These are phyloP conservation scores for Pezizomycotina sp. DNA, from an alignment of 2,329 filamentous ascomycete genomes.

Conservation along the genomic window DNA sequence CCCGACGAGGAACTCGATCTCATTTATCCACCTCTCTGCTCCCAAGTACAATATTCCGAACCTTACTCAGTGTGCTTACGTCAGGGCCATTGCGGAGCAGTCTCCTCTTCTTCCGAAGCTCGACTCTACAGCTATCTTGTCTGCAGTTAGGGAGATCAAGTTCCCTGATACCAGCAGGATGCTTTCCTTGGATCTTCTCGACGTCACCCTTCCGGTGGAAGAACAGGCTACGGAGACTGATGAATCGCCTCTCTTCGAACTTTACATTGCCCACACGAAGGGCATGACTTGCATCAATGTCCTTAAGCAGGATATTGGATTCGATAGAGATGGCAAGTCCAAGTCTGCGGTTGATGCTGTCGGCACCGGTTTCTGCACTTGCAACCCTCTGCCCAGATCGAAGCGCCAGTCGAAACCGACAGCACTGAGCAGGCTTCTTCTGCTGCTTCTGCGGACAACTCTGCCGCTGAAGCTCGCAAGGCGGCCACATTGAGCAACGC, in stretches of 20 bases:
- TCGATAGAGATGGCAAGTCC: slow-evolving; percentile 80
- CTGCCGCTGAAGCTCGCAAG: slow-evolving; percentile 21
- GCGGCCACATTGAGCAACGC: slow-evolving; percentile 24
- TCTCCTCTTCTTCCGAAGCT: slow-evolving; percentile 62
- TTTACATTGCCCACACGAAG: slow-evolving; percentile 95
- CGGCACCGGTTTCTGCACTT: slow-evolving; percentile 54
- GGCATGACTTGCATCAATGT: slow-evolving; percentile 82
- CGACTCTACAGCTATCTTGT: slow-evolving; percentile 92
- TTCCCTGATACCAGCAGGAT: slow-evolving; percentile 73
- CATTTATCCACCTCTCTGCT: slow-evolving; percentile 88
- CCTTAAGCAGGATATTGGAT: slow-evolving; percentile 77
- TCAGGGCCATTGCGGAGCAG: slow-evolving; percentile 57
- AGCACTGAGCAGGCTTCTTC: too few species aligned
- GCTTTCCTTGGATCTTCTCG: slow-evolving; percentile 76
- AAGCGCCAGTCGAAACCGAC: slow-evolving; percentile 36
- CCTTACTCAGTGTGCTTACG: slow-evolving; percentile 75
- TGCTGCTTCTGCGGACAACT: slow-evolving; percentile 27
- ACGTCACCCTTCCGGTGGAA: slow-evolving; percentile 35
- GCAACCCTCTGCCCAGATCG: slow-evolving; percentile 59
- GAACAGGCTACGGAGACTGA: slow-evolving; percentile 36
- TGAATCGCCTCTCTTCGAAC: slow-evolving; percentile 62
- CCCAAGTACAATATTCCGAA: slow-evolving; percentile 71
- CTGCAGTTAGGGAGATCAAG: slow-evolving; percentile 87
- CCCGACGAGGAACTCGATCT: slow-evolving; percentile 90
- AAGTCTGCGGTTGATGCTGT: slow-evolving; percentile 61